Evolutionary conservation across 331 rosid genomes (phyloP), one percentile per base, ranked within the genome.

Genomic region (Malus hybrid): DNA sequence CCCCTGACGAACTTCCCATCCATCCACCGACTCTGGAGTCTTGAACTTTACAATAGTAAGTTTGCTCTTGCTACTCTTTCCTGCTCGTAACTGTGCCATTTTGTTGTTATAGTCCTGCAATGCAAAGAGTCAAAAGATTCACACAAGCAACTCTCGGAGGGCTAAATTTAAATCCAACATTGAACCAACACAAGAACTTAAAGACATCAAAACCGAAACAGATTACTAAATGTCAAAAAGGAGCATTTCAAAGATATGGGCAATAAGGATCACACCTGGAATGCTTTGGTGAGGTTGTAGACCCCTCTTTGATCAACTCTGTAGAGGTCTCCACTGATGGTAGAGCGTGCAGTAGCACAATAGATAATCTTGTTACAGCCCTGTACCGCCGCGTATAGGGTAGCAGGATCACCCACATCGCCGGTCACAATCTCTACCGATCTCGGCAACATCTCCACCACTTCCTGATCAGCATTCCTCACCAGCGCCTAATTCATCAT

Each of bases 11-110:
- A 89, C 88, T 81, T 89, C 90, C 97, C 99, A 94, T 71, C 99
- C 97, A 56, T 82, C 20, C 22, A 94, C 74, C 2, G 97, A 88
- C 72, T 89, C 90, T 11, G 63, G 72, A 64, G 93, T 75, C 78
- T 89, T 94, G 85, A 94, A 92, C 85, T 94, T 94, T 53, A 89
- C 81, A 63, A 94, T 83, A 32, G 82, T 57, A 82, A 94, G 90
- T 88, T 94, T 94, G 85, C 97, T 92, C 84, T 94, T 92, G 76
- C 97, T 94, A 85, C 99, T 94, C 82, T 87, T 94, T 16, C 97
- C 99, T 33, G 99, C 99, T 67, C 99, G 86, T 56, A 90, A 71
- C 69, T 94, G 99, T 0, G 97, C 99, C 73, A 94, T 80, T 86
- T 90, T 72, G 79, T 94, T 94, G 80, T 92, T 94, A 80, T 86